Evolutionary conservation across 257 asterid genomes (phyloP), one percentile per base, ranked within the genome.

Genomic region (Cordia subcordata): DNA sequence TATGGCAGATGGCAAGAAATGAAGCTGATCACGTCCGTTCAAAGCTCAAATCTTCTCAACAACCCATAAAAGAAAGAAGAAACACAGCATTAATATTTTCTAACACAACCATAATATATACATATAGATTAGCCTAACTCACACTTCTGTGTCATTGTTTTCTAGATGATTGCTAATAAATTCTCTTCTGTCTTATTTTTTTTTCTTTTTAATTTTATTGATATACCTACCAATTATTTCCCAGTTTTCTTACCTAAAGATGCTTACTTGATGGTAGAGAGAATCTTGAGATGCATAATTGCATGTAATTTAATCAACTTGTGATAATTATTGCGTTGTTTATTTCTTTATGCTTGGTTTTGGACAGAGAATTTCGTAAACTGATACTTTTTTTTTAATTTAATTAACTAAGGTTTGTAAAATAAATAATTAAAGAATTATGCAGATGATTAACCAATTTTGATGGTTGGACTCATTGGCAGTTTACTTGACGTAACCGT

Each of bases 151-250:
- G 58, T 33, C 58, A n/a, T 19, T 38, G 49, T 51, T 40, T 39
- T 9, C 18, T 18, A 5, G 8, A 62, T 62, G 67, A 62, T 62
- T 52, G 22, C 16, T 39, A 15, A 51, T 10, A 53, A 14, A 55
- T 27, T 63, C 22, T 42, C 45, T 63, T 3, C 5, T 20, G 39
- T 45, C 55, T 49, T 57, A n/a, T 10, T 32, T 67, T 67, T 53
- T 8, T 74, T n/a, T n/a, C n/a, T n/a, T n/a, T n/a, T n/a, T n/a
- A n/a, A 74, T 64, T 58, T 60, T 49, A 74, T 37, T 32, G 37
- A 58, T 40, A 18, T 53, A 58, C 69, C 65, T 21, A 66, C 58
- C 55, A 47, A 54, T 57, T 68, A 69, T 68, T 68, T 72, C 68
- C 6, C 32, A 54, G 27, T 69, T 11, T 63, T 40, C 49, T 20